phyloP scores from a whole-genome alignment of 2,329 filamentous ascomycete species.

The Cladosporium velox region DNA sequence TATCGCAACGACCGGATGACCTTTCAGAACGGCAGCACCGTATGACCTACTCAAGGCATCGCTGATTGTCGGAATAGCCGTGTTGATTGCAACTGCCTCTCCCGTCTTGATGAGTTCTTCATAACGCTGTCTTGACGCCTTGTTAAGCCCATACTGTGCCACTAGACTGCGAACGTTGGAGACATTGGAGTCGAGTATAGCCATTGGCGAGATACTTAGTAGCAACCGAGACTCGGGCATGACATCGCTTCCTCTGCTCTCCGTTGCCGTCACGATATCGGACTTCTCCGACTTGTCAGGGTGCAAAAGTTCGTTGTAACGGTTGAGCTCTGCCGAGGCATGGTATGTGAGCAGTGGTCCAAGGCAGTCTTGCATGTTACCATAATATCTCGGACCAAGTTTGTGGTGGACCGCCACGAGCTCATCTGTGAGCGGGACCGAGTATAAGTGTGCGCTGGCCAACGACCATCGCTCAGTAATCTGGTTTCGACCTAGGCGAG shows the following conservation, averaged over 20 bases:
- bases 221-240: slow-evolving; percentile 80
- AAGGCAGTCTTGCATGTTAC: slow-evolving; percentile 94
- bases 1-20: slow-evolving; percentile 76
- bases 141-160: slow-evolving; percentile 50
- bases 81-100: slow-evolving; percentile 76
- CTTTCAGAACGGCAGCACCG: slow-evolving; percentile 79
- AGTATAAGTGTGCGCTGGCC: slow-evolving; percentile 84
- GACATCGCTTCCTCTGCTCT: slow-evolving; percentile 78
- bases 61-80: slow-evolving; percentile 81
- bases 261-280: slow-evolving; percentile 86
- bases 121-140: slow-evolving; percentile 46
- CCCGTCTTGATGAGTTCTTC: slow-evolving; percentile 64
- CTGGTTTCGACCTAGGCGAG: slow-evolving; percentile 69
- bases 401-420: slow-evolving; percentile 87
- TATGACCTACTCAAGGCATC: slow-evolving; percentile 81
- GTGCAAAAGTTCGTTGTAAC: slow-evolving; percentile 88
- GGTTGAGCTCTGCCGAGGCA: slow-evolving; percentile 84
- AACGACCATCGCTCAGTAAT: slow-evolving; percentile 83
- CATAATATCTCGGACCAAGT: slow-evolving; percentile 85
- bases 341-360: slow-evolving; percentile 96
- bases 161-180: slow-evolving; percentile 9
- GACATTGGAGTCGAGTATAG: slow-evolving; percentile 73
- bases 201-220: slow-evolving; percentile 78
- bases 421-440: slow-evolving; percentile 86
- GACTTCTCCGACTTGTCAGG: slow-evolving; percentile 87